phyloP scores from a whole-genome alignment of 345 rosid species.

The Orychophragmus violaceus region DNA sequence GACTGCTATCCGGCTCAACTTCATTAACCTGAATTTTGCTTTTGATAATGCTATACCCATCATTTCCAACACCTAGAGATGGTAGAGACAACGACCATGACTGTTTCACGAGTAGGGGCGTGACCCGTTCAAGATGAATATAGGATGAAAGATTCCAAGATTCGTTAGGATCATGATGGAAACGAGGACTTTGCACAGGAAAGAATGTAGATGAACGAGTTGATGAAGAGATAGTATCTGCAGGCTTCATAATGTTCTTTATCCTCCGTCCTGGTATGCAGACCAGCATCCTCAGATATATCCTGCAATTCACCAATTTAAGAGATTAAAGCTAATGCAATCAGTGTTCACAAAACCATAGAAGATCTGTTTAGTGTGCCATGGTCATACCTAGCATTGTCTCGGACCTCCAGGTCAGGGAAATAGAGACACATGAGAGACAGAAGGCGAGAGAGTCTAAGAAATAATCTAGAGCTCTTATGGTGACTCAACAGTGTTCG shows the following conservation, averaged over 20 bases:
- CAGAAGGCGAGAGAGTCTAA: slow-evolving; percentile 74
- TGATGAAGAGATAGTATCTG: slow-evolving; percentile 68
- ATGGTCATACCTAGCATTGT: slow-evolving; percentile 67
- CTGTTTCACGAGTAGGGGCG: slow-evolving; percentile 69
- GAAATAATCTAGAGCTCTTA: slow-evolving; percentile 78
- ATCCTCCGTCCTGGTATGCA: slow-evolving; percentile 81
- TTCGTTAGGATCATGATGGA: slow-evolving; percentile 49
- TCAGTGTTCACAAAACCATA: background rate
- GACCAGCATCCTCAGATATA: slow-evolving; percentile 80
- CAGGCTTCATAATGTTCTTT: slow-evolving; percentile 58
- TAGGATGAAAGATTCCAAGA: slow-evolving; percentile 57
- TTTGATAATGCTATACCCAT: slow-evolving; percentile 44
- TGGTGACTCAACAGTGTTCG: slow-evolving; percentile 85
- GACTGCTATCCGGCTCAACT: slow-evolving; percentile 34
- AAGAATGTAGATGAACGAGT: slow-evolving; percentile 62
- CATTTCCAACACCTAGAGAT: slow-evolving; percentile 42
- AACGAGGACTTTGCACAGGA: slow-evolving; percentile 55
- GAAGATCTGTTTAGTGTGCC: background rate
- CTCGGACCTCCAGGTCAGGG: slow-evolving; percentile 96
- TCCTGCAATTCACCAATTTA: slow-evolving; percentile 43
- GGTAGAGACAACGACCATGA: slow-evolving; percentile 80
- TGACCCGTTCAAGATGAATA: slow-evolving; percentile 59
- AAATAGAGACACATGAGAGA: slow-evolving; percentile 80
- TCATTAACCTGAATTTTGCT: slow-evolving; percentile 42
- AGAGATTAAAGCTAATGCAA: slow-evolving; percentile 13